Evolutionary conservation across 192 early-diverging fungal species (phyloP), one percentile per base, ranked within the genome.

Genomic region (Backusella liffmaniae): DNA sequence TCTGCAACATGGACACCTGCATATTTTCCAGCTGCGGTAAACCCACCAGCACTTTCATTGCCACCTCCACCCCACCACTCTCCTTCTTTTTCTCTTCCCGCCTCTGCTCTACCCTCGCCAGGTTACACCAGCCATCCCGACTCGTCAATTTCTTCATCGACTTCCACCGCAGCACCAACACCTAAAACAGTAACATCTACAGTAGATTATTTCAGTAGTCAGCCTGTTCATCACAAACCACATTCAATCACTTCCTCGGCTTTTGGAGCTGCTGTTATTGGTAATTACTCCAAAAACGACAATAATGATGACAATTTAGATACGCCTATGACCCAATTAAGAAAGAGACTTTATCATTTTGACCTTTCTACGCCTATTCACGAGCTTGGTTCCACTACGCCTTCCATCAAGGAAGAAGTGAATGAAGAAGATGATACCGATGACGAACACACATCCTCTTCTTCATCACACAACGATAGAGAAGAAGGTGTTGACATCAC

Each of bases 401-500:
- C 46, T n/a, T n/a, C 18, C 18, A 16, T 62, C 3, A 62, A 62
- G 10, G 56, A 62, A 62, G 56, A 62, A 12, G 12, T 4, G 18
- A 13, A 10, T 29, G 56, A 62, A 62, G 56, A 62, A 62, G 23
- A 62, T 29, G 56, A 62, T 29, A 62, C 56, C 9, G 23, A 62
- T 29, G 26, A 62, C 29, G 56, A 62, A 9, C 23, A 62, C 12
- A 5, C 56, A 29, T 62, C 23, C 12, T 10, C 56, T 4, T 29
- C 21, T 3, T 29, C 56, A 9, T 29, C 21, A n/a, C 4, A 18
- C 18, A 49, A 74, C 16, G 30, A n/a, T 15, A 21, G 5, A 2
- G 6, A 71, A 16, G 41, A 44, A 46, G 44, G 44, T 32, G 37
- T 75, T 16, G 35, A 69, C 30, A 26, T 79, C 1, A 79, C 78